Conservation (phyloP, 2,329 filamentous ascomycete species). For the Colletotrichum spinosum region DNA sequence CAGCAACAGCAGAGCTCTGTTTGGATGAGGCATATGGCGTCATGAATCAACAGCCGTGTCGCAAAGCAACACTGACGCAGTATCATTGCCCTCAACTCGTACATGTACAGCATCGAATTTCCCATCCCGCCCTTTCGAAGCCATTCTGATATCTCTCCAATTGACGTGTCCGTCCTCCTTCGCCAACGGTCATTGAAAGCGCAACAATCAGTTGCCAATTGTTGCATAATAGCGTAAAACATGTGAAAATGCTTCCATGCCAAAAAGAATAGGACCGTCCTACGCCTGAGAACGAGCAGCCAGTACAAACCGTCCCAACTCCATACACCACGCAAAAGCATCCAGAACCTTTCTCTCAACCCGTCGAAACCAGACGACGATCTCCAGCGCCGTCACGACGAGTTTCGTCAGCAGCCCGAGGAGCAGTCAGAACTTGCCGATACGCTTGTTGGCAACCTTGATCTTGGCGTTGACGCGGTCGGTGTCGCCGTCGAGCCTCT, state of each 20-base stretch:
- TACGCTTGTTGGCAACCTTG: slow-evolving; percentile 78
- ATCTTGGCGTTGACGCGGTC: slow-evolving; percentile 76
- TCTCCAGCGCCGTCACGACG: slow-evolving; percentile 44
- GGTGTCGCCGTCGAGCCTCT: slow-evolving; percentile 73
- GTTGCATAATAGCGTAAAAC: background rate
- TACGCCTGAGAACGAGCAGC: slow-evolving; percentile 9
- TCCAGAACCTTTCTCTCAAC: slow-evolving; percentile 40
- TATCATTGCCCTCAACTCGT: no score
- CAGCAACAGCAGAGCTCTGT: no score
- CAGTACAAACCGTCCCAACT: slow-evolving; percentile 35
- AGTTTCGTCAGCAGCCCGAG: slow-evolving; percentile 41
- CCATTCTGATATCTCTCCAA: no score
- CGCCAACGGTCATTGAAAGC: no score
- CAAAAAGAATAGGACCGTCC: background rate
- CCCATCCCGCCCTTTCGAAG: no score
- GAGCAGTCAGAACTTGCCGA: slow-evolving; percentile 70
- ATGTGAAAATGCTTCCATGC: background rate
- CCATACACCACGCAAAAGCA: slow-evolving; percentile 38
- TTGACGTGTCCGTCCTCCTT: no score
- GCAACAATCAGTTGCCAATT: no score
- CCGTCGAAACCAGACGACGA: slow-evolving; percentile 48
- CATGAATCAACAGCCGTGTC: no score
- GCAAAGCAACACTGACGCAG: no score
- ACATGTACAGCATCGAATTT: no score
- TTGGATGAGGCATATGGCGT: no score